phyloP scores from a whole-genome alignment of 164 flowering plant species.

The Tetracentron sinense region DNA sequence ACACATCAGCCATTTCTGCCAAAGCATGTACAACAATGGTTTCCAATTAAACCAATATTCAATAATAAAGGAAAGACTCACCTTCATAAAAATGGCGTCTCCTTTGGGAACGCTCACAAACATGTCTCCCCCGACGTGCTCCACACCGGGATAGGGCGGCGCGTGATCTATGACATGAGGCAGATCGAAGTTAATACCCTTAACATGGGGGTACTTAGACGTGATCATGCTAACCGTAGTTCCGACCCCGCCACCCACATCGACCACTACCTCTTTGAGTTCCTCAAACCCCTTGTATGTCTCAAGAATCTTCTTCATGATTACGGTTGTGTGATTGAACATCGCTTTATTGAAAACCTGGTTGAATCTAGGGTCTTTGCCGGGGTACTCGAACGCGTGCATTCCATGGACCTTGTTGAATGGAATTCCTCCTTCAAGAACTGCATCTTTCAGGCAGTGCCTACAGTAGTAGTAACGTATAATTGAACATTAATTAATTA shows the following conservation, averaged over 20 bases:
- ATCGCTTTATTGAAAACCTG: constrained; percentile 27
- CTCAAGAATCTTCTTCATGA: no score
- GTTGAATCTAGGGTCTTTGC: constrained; percentile 23
- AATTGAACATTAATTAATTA: neutral
- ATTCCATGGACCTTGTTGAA: constrained; percentile 35
- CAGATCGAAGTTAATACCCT: constrained; percentile 29
- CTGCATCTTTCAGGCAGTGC: constrained; percentile 37
- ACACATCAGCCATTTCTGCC: no score
- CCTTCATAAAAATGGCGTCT: constrained; percentile 10
- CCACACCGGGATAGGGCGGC: constrained; percentile 9
- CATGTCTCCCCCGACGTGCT: constrained; percentile 5
- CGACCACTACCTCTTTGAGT: constrained; percentile 20
- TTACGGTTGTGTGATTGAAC: constrained; percentile 18
- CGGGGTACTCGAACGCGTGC: constrained; percentile 21
- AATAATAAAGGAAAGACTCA: neutral
- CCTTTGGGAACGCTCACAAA: neutral
- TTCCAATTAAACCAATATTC: no score
- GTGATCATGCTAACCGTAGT: constrained; percentile 17
- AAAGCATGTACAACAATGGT: no score
- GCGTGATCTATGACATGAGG: constrained; percentile 10
- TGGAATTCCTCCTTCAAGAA: constrained; percentile 39
- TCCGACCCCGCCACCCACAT: constrained; percentile 35
- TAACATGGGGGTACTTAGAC: constrained; percentile 21
- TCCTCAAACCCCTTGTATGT: constrained; percentile 31
- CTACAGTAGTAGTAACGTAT: neutral